Percentiles rank a stretch among this genome's conserved stretches.
These are phyloP conservation scores for Rhizopogon rudus DNA, from an alignment of 768 basidiomycete genomes.

Conservation along the genomic window DNA sequence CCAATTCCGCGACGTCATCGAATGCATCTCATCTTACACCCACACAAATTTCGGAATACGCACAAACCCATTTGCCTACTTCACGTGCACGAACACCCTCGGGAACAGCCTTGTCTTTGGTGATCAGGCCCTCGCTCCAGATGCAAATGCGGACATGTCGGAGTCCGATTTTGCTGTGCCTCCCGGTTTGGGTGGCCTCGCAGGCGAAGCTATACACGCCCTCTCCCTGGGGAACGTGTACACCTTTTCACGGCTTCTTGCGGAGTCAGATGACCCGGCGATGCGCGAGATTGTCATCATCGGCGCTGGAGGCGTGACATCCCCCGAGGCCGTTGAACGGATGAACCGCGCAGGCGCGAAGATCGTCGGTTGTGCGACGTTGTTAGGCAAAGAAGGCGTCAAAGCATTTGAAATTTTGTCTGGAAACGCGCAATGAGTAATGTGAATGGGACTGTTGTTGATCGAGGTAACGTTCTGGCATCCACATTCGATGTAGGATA, in stretches of 20 bases:
- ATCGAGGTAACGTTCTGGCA: neutral
- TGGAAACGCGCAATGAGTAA: neutral
- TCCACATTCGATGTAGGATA: neutral
- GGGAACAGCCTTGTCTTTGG: conserved; percentile 63
- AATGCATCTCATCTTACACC: conserved; percentile 39
- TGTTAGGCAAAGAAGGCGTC: conserved; percentile 50
- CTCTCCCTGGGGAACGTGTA: conserved; percentile 76
- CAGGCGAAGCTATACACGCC: conserved; percentile 71
- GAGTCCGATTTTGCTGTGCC: conserved; percentile 51
- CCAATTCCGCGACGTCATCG: conserved; percentile 55
- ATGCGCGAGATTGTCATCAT: conserved; percentile 55
- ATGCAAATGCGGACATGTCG: conserved; percentile 5
- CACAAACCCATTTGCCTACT: conserved; percentile 57
- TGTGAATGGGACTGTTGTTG: neutral
- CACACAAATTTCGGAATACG: conserved; percentile 10
- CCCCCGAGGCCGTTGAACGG: conserved; percentile 49
- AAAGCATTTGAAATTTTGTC: conserved; percentile 44
- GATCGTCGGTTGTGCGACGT: conserved; percentile 62
- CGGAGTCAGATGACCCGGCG: conserved; percentile 31
- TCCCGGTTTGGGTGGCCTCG: conserved; percentile 64
- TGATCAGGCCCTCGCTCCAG: conserved; percentile 41
- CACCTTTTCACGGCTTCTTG: conserved; percentile 51
- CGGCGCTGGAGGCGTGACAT: conserved; percentile 80
- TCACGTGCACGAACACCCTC: conserved; percentile 80
- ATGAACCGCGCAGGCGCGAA: conserved; percentile 75